Evolutionary conservation across 169 alveolate species (phyloP), one percentile per base, ranked within the genome.

Genomic region (Babesia ovis): DNA sequence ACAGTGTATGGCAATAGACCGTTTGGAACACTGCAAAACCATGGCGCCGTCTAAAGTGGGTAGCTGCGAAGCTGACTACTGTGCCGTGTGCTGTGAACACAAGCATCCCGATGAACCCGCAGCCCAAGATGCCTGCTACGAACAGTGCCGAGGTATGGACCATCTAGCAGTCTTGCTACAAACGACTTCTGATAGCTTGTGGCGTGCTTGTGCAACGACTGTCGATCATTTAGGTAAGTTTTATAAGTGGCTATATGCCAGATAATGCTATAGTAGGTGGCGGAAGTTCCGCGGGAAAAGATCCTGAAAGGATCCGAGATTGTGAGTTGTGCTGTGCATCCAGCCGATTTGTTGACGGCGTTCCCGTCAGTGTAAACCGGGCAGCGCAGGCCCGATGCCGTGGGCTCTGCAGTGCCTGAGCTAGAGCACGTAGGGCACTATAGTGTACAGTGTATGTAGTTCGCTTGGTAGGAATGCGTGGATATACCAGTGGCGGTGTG

Each of bases 321-420:
- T 79, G 87, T 31, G 70, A 42, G 34, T 32, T 79, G 64, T 79
- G 87, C 46, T 79, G 87, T 35, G 77, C 58, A 16, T 79, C 87
- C 20, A 45, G 48, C 45, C 51, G 27, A 22, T 67, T 66, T 29
- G 48, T 54, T 22, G 79, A 79, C 50, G 60, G 56, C 0, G 59
- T 79, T 32, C 57, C 82, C 9, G 46, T 25, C 14, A n/a, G 35
- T 25, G 57, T 79, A 12, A 69, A 69, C 68, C 45, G 62, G n/a
- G 66, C 74, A 5, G 87, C 87, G 25, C 45, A 58, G 57, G 42
- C 62, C 22, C 73, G 69, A 18, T 79, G 87, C 64, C 62, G 53
- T 29, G 37, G 23, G 8, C 41, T 79, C 41, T 79, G 87, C 56
- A 31, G 53, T 23, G 31, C 61, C 59, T 54, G 31, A 54, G 1